Evolutionary conservation across 805 yeast species (phyloP).

Genomic region (Lachancea fermentati): DNA sequence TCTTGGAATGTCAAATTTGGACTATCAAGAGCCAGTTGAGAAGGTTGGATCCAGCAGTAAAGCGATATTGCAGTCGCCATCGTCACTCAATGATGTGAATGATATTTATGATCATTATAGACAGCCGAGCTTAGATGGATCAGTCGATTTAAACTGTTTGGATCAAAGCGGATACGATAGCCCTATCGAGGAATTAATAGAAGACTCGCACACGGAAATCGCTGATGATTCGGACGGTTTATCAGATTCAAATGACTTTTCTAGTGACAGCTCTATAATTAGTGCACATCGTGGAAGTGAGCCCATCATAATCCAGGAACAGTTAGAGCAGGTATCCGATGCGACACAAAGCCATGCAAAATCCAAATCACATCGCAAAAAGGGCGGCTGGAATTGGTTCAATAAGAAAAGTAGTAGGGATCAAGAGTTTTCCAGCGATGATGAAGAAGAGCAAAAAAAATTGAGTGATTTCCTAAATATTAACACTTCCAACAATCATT

Average conservation of each 20-base stretch:
- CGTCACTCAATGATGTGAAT: constrained; percentile 18
- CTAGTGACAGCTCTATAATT: constrained; percentile 14
- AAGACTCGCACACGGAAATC: too few species aligned
- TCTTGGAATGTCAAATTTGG: neutral
- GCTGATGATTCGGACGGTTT: constrained; percentile 9
- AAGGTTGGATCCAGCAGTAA: too few species aligned
- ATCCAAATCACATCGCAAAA: constrained; percentile 10
- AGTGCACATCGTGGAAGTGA: constrained; percentile 7
- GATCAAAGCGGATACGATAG: too few species aligned
- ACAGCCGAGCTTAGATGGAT: constrained; percentile 17
- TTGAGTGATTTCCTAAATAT: constrained; percentile 4
- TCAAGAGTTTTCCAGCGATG: neutral
- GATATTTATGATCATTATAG: constrained; percentile 30
- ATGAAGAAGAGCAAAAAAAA: neutral
- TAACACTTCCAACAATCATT: constrained; percentile 1
- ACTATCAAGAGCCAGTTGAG: neutral
- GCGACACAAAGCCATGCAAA: neutral
- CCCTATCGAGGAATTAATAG: too few species aligned
- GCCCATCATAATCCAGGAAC: neutral
- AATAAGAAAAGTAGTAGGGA: constrained; percentile 7
- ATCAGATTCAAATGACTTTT: constrained; percentile 14
- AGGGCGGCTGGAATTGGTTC: constrained; percentile 19
- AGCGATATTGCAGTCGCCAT: constrained; percentile 2
- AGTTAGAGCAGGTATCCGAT: too few species aligned
- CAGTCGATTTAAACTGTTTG: neutral